Evolutionary conservation across 2,329 filamentous ascomycete species (phyloP).

Genomic region (Dryadomyces quercus-mongolicae): DNA sequence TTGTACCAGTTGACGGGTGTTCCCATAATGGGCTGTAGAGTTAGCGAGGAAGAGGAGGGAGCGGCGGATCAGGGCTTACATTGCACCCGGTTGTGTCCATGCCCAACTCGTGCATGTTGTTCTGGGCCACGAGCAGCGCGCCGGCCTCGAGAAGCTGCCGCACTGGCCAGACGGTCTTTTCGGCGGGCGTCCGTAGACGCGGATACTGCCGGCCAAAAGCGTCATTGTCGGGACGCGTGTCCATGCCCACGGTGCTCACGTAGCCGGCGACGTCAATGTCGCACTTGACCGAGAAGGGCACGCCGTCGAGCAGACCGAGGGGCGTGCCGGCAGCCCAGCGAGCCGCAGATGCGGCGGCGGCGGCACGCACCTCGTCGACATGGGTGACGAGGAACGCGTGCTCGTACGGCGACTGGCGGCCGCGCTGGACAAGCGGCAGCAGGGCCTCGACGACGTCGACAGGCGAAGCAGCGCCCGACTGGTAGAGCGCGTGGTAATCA

Average conservation of each 20-base stretch:
- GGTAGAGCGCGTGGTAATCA: constrained; percentile 70
- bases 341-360: constrained; percentile 61
- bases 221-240: constrained; percentile 20
- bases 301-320: constrained; percentile 62
- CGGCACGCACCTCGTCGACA: constrained; percentile 47
- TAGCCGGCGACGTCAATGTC: constrained; percentile 64
- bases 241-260: constrained; percentile 52
- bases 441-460: constrained; percentile 58
- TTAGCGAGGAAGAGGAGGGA: too few species aligned
- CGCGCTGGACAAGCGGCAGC: constrained; percentile 56
- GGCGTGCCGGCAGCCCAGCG: constrained; percentile 57
- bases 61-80: constrained; percentile 24
- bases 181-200: constrained; percentile 35
- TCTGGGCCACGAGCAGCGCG: constrained; percentile 63
- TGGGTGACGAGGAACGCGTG: constrained; percentile 62
- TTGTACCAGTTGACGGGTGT: constrained; percentile 73
- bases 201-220: constrained; percentile 34
- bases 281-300: constrained; percentile 77
- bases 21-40: constrained; percentile 45
- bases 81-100: constrained; percentile 81
- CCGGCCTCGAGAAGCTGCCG: constrained; percentile 61
- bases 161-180: constrained; percentile 57
- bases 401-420: constrained; percentile 44
- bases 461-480: constrained; percentile 57
- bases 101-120: constrained; percentile 71